Evolutionary conservation across 345 rosid genomes (phyloP), one percentile per base, ranked within the genome.

Genomic region (Chamaenerion angustifolium): DNA sequence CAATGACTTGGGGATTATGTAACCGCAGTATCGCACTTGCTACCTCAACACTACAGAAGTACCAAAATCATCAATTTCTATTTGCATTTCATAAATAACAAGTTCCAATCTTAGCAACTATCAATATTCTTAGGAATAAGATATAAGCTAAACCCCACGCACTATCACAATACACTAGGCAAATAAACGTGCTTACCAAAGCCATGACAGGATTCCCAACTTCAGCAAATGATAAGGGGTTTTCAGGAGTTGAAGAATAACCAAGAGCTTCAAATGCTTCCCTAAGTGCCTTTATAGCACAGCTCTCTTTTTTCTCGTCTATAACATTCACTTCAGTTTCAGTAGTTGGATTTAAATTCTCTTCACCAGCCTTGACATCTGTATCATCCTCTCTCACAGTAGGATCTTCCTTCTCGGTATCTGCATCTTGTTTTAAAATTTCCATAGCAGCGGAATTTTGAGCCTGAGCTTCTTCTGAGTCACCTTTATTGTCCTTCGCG

Each of bases 131-230:
- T 46, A 1, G 16, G 27, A 48, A 48, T 48, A 48, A 21, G 37
- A 48, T 48, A 10, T 11, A 18, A 10, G 35, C 19, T 12, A 35
- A 35, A 50, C 16, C 14, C 10, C 4, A 50, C 16, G 13, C 42
- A 23, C 54, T 31, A 31, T 31, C 37, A 1, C 37, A 31, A 31
- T 31, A 31, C n/a, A n/a, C 6, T 31, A 31, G 37, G 37, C 11
- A 41, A 23, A 46, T 55, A 18, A 42, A 37, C 19, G 43, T 54
- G 72, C 96, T 71, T 75, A 88, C 99, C 95, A 92, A 65, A 54
- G 96, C 96, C 94, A 92, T 88, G 63, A 74, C 95, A 54, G 99
- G 99, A 64, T 85, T 88, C 66, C 99, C 99, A 49, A 76, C 82
- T 50, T 85, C 96, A 57, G 88, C 79, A 80, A 92, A 92, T 68